phyloP scores from a whole-genome alignment of 2,329 filamentous ascomycete species.

The Tolypocladium sp. region DNA sequence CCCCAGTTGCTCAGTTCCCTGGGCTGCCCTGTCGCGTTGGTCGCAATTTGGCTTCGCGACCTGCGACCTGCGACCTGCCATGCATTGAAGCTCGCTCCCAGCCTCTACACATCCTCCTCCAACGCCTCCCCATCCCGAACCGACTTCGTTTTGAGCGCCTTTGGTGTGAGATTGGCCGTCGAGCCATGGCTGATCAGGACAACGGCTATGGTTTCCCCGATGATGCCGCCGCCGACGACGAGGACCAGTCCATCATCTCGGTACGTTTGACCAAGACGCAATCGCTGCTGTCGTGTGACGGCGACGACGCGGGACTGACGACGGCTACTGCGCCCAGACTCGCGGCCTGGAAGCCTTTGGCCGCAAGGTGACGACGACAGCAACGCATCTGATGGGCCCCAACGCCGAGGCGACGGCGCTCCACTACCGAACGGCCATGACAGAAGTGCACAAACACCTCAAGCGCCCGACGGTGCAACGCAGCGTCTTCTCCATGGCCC shows the following conservation, averaged over 20 bases:
- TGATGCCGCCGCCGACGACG: conserved; percentile 34
- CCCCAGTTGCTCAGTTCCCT: neutral
- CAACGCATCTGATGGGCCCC: conserved; percentile 76
- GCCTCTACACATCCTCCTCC: neutral
- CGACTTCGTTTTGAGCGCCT: neutral
- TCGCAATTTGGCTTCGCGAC: neutral
- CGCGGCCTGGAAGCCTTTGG: conserved; percentile 87
- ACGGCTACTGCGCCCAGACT: conserved; percentile 42
- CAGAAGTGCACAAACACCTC: conserved; percentile 81
- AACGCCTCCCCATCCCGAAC: neutral
- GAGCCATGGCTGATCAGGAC: conserved; percentile 32
- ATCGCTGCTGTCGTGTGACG: neutral
- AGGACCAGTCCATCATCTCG: conserved; percentile 38
- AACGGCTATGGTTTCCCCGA: conserved; percentile 36
- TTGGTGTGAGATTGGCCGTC: neutral
- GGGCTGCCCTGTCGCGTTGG: neutral
- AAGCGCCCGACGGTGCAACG: conserved; percentile 76
- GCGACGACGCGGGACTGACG: neutral
- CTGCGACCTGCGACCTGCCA: neutral
- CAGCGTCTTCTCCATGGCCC: conserved; percentile 83
- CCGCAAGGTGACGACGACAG: conserved; percentile 89
- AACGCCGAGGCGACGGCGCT: conserved; percentile 40
- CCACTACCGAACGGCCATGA: conserved; percentile 82
- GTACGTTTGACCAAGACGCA: conserved; percentile 11
- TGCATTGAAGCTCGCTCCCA: neutral